Evolutionary conservation across 768 basidiomycete species (phyloP), one percentile per base, ranked within the genome.

Genomic region (Astraeus odoratus): DNA sequence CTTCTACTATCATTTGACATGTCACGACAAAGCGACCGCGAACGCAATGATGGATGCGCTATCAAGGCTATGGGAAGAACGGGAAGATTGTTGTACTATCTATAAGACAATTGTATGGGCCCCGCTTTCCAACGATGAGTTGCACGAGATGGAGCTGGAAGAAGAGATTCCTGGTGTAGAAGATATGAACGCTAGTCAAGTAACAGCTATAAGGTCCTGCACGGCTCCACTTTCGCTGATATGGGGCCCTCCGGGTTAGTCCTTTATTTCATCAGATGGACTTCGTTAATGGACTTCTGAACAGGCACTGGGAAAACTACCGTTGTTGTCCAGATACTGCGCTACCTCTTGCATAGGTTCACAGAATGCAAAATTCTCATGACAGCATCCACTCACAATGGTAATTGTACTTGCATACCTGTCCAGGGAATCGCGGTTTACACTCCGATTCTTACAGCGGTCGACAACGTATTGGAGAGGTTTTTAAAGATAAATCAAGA

Each of bases 221-320:
- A 52, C 63, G 26, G 64, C 67, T 0, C 68, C 60, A 8, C 55
- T 82, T 23, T 74, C 78, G 24, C 54, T 84, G 31, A 81, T 84
- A 6, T 83, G 82, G 82, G 81, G 82, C 3, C 81, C 82, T 8
- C 82, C 82, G 49, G 80, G 81, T 77, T 33, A 29, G 43, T 34
- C 33, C 16, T 13, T 26, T 38, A 27, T 36, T 22, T 9, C n/a
- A 31, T 26, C 3, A n/a, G 26, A 26, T 41, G 16, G 12, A 18
- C n/a, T 10, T 13, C 7, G 7, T 24, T 25, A n/a, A 40, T 12
- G 13, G 19, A 9, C 2, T 4, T 13, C 4, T n/a, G n/a, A n/a
- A n/a, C 40, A 83, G 82, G 82, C 0, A 85, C 82, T 0, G 81
- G 83, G 27, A 85, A 84, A 58, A 83, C 81, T 0, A 83, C 80